A percentile compares a stretch with the other conserved stretches of the same genome.
Conservation (phyloP, 73 alveolate species). For the Paramecium bursaria region DNA sequence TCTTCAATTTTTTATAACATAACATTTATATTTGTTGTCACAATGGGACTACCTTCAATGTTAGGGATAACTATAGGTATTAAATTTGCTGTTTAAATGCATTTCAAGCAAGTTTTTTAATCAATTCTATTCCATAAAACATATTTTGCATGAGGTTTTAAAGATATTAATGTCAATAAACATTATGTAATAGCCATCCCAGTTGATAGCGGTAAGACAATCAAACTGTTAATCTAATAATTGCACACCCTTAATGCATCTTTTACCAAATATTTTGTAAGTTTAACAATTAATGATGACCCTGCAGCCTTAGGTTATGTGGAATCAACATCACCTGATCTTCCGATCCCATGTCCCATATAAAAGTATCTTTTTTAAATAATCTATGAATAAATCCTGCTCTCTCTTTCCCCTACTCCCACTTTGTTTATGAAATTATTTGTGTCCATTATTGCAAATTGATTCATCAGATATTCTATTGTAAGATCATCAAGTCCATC, state of each 20-base stretch:
- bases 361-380: conserved; percentile 91
- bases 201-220: conserved; percentile 97
- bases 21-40: conserved; percentile 87
- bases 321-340: conserved; percentile 95
- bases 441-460: conserved; percentile 92
- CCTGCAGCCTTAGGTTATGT: conserved; percentile 99
- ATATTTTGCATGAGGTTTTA: conserved; percentile 85
- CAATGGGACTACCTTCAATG: conserved; percentile 73
- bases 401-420: conserved; percentile 99
- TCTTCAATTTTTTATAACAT: conserved; percentile 73
- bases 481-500: conserved; percentile 87
- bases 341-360: conserved; percentile 98
- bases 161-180: conserved; percentile 81
- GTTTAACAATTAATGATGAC: conserved; percentile 92
- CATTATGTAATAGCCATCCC: conserved; percentile 94
- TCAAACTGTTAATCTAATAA: conserved; percentile 71
- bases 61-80: conserved; percentile 88
- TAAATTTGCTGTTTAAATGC: conserved; percentile 91
- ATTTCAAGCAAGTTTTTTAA: conserved; percentile 96
- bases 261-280: conserved; percentile 67
- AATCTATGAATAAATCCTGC: conserved; percentile 86
- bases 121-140: conserved; percentile 95
- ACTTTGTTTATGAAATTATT: conserved; percentile 88
- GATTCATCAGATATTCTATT: conserved; percentile 79
- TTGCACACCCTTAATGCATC: conserved; percentile 72